Evolutionary conservation across 208 protist species (phyloP).

Genomic region (Crithidia expoeki): DNA sequence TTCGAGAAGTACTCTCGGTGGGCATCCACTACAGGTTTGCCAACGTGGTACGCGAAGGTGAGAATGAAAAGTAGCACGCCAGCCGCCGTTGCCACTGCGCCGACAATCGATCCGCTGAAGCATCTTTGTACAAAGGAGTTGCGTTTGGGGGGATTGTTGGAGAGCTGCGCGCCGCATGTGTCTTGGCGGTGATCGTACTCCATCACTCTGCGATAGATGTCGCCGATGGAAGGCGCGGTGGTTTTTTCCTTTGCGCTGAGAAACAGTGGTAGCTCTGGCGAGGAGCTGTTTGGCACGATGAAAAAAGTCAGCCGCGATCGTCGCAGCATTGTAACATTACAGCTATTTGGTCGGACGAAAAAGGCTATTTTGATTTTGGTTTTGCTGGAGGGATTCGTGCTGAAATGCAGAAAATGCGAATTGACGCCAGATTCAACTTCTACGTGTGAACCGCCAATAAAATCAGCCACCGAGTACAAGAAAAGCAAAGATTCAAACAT

Average conservation of each 20-base stretch:
- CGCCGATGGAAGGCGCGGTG: neutral
- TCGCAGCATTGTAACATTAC: slow-evolving; percentile 23
- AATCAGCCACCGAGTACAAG: too few relatives aligned
- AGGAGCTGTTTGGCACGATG: slow-evolving; percentile 24
- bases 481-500: too few relatives aligned
- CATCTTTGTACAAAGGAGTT: slow-evolving; percentile 12
- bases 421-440: too few relatives aligned
- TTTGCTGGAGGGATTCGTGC: neutral
- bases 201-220: slow-evolving; percentile 52
- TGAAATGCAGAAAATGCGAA: too few relatives aligned
- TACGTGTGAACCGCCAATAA: too few relatives aligned
- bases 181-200: slow-evolving; percentile 50
- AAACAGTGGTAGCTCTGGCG: slow-evolving; percentile 27
- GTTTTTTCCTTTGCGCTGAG: slow-evolving; percentile 15
- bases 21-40: slow-evolving; percentile 65
- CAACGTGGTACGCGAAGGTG: slow-evolving; percentile 66
- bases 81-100: slow-evolving; percentile 25
- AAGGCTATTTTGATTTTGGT: too few relatives aligned
- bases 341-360: too few relatives aligned
- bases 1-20: slow-evolving; percentile 40
- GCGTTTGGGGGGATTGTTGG: neutral
- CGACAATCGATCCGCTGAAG: slow-evolving; percentile 55
- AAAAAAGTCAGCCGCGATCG: slow-evolving; percentile 13
- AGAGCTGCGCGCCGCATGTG: neutral
- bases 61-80: slow-evolving; percentile 44